Conservation (phyloP, 2,329 filamentous ascomycete species). For the Xenosphaeropsis pyriputrescens region DNA sequence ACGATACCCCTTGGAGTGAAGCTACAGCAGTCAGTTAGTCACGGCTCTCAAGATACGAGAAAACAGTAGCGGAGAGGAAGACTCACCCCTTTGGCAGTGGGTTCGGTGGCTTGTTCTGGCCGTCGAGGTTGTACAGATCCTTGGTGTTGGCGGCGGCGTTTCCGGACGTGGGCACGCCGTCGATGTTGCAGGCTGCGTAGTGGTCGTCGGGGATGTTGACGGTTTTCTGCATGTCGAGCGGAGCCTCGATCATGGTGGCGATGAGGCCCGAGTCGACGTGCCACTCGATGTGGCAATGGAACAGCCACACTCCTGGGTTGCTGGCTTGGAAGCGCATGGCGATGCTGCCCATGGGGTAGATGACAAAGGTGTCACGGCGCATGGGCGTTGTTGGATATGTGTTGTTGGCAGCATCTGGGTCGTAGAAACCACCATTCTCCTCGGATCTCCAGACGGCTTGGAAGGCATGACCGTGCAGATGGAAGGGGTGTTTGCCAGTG, state of each 20-base stretch:
- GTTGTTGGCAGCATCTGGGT: constrained; percentile 25
- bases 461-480: constrained; percentile 65
- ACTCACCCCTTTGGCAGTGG: constrained; percentile 42
- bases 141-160: constrained; percentile 63
- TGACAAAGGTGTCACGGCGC: constrained; percentile 52
- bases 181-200: constrained; percentile 39
- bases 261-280: constrained; percentile 54
- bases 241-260: constrained; percentile 49
- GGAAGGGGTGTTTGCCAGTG: constrained; percentile 54
- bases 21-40: background rate
- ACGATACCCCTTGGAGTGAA: constrained; percentile 2
- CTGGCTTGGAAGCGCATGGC: constrained; percentile 54
- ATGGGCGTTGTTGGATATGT: constrained; percentile 41
- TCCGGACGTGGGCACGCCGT: constrained; percentile 35
- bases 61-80: background rate
- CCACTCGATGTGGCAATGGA: constrained; percentile 77
- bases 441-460: constrained; percentile 47
- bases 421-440: constrained; percentile 41
- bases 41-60: background rate
- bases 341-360: constrained; percentile 51
- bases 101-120: constrained; percentile 38
- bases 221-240: constrained; percentile 42
- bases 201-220: constrained; percentile 45
- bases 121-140: constrained; percentile 46
- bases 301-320: constrained; percentile 57